These are phyloP conservation scores for Trichoderma lentiforme DNA, from an alignment of 2,329 filamentous ascomycete species.

Conservation along the genomic window DNA sequence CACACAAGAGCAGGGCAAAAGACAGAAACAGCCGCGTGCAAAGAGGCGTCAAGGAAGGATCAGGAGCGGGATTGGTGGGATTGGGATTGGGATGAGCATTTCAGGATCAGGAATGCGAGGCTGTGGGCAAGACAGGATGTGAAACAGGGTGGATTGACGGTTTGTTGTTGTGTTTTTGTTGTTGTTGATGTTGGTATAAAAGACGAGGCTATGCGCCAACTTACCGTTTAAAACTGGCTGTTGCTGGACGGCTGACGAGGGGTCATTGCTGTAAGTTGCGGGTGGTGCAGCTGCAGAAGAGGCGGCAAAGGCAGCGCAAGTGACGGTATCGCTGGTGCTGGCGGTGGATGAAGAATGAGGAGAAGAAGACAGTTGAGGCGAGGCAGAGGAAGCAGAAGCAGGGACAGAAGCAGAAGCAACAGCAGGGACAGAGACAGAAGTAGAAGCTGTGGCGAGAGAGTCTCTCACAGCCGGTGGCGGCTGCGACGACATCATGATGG, in stretches of 20 bases:
- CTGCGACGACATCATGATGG: constrained; percentile 13
- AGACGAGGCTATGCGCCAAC: not conserved
- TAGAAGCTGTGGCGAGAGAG: constrained; percentile 2
- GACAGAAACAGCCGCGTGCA: not conserved
- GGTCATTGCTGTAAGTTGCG: not conserved
- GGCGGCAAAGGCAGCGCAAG: not conserved
- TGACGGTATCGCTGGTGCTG: constrained; percentile 1
- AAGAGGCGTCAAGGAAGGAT: not conserved
- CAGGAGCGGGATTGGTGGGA: not conserved
- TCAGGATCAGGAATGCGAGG: constrained; percentile 1
- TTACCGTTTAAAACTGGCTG: constrained; percentile 2
- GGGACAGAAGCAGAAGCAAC: not conserved
- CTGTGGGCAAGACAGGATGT: not conserved
- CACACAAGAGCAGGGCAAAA: not conserved
- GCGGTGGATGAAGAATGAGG: not conserved
- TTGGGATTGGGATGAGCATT: not conserved
- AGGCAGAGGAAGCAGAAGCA: not conserved
- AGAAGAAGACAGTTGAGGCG: not conserved
- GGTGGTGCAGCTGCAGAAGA: not conserved
- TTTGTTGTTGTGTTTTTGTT: not conserved
- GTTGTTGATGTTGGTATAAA: not conserved
- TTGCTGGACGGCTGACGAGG: not conserved
- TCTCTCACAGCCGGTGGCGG: not conserved
- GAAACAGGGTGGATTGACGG: not conserved
- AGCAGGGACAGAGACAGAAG: not conserved